Evolutionary conservation across 441 rosid species (phyloP).

Genomic region (Metrosideros polymorpha): DNA sequence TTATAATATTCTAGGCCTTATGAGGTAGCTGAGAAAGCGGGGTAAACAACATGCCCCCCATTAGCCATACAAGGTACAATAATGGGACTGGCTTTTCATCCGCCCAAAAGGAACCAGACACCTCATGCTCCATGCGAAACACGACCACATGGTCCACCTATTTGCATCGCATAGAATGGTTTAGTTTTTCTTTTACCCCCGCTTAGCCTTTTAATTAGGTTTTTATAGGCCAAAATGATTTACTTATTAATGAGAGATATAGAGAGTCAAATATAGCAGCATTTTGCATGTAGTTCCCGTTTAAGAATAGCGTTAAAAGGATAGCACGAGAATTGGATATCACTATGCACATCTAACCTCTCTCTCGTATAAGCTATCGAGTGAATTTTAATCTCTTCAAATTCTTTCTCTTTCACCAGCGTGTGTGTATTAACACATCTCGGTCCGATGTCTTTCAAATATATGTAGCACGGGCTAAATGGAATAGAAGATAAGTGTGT

Average conservation of each 20-base stretch:
- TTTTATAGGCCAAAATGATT: neutral
- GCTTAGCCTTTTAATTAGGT: neutral
- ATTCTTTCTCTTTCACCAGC: too few species aligned
- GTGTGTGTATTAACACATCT: too few species aligned
- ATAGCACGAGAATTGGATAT: too few species aligned
- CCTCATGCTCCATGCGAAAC: neutral
- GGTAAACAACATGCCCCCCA: neutral
- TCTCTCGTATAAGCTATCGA: too few species aligned
- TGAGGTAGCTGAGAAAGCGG: neutral
- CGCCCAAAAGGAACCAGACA: neutral
- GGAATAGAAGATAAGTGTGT: too few species aligned
- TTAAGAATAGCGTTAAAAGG: too few species aligned
- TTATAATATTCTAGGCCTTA: neutral
- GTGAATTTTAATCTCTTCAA: too few species aligned
- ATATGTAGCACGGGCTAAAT: too few species aligned
- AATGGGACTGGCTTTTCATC: neutral
- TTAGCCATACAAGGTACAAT: neutral
- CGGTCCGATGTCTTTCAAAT: too few species aligned
- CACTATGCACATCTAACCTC: too few species aligned
- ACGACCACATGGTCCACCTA: neutral
- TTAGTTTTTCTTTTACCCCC: neutral
- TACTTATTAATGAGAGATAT: neutral
- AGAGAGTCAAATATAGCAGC: neutral
- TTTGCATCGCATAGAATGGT: neutral
- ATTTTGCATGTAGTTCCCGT: neutral